Percentiles rank a stretch among this genome's conserved stretches.
These are phyloP conservation scores for Solanum chacoense DNA, from an alignment of 305 asterid genomes.

Conservation along the genomic window DNA sequence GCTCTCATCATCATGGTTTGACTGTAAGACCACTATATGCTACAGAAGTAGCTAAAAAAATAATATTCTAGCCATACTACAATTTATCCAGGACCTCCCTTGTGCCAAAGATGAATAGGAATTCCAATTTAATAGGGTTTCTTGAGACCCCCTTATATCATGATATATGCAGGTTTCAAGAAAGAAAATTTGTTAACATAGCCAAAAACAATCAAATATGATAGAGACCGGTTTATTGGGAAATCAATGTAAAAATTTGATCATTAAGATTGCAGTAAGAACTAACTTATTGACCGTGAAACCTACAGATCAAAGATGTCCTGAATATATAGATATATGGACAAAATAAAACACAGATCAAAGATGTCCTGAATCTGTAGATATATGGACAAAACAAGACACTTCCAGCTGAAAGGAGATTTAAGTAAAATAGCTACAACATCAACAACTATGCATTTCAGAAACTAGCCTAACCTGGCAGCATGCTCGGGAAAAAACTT, in stretches of 20 bases:
- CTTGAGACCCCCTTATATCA: neutral
- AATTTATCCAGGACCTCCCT: neutral
- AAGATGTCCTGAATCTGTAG: neutral
- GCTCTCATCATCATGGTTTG: neutral
- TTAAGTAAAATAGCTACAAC: neutral
- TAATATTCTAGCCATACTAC: neutral
- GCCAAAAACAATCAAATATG: neutral
- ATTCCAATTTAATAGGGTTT: neutral
- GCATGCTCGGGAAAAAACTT: conserved; percentile 46
- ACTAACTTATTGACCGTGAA: neutral
- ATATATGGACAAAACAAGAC: neutral
- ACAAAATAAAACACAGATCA: neutral
- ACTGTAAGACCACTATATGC: neutral
- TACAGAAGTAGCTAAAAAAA: neutral
- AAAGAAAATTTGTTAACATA: neutral
- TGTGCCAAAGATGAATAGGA: neutral
- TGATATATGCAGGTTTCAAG: neutral
- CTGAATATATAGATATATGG: neutral
- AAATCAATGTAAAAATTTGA: neutral
- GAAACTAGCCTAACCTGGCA: conserved; percentile 32
- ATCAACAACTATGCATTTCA: neutral
- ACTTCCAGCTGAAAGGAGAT: neutral
- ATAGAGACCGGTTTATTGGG: neutral
- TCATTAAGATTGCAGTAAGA: neutral
- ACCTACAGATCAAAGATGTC: neutral